Conservation (phyloP, 805 yeast genomes). For the Ogataea polymorpha region DNA sequence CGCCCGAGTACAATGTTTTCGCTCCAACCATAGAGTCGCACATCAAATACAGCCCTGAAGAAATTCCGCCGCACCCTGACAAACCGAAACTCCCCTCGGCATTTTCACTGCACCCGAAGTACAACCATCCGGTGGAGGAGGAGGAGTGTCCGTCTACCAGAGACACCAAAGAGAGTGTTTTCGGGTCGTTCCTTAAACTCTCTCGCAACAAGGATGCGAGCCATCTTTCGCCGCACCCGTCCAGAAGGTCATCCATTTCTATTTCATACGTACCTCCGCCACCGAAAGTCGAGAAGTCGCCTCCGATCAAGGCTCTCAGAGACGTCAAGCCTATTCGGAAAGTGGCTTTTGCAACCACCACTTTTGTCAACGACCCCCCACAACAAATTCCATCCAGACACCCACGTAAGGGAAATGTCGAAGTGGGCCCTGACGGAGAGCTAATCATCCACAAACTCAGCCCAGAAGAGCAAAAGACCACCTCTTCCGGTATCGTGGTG, state of each 20-base stretch:
- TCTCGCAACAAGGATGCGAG: constrained; percentile 24
- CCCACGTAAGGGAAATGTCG: constrained; percentile 78
- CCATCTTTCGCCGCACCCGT: constrained; percentile 10
- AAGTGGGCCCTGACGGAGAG: constrained; percentile 33
- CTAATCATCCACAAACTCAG: constrained; percentile 33
- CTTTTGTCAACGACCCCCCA: constrained; percentile 78
- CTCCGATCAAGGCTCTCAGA: constrained; percentile 29
- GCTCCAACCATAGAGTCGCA: constrained; percentile 24
- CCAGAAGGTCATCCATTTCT: constrained; percentile 16
- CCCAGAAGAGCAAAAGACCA: constrained; percentile 32
- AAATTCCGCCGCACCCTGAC: constrained; percentile 52
- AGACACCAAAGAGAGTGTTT: constrained; percentile 22
- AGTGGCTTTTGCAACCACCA: constrained; percentile 76
- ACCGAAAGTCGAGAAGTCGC: constrained; percentile 23
- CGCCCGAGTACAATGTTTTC: constrained; percentile 19
- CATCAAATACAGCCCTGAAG: constrained; percentile 36
- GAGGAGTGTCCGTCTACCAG: constrained; percentile 21
- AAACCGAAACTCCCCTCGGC: constrained; percentile 49
- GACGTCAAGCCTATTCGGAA: constrained; percentile 45
- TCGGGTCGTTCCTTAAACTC: constrained; percentile 32
- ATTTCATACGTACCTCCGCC: constrained; percentile 30
- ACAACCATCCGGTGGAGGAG: constrained; percentile 24
- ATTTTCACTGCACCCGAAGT: constrained; percentile 33
- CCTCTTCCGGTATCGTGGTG: constrained; percentile 69
- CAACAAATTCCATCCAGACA: constrained; percentile 88